Evolutionary conservation across 2,329 filamentous ascomycete genomes (phyloP).

Genomic region (Lasiodiplodia citricola): DNA sequence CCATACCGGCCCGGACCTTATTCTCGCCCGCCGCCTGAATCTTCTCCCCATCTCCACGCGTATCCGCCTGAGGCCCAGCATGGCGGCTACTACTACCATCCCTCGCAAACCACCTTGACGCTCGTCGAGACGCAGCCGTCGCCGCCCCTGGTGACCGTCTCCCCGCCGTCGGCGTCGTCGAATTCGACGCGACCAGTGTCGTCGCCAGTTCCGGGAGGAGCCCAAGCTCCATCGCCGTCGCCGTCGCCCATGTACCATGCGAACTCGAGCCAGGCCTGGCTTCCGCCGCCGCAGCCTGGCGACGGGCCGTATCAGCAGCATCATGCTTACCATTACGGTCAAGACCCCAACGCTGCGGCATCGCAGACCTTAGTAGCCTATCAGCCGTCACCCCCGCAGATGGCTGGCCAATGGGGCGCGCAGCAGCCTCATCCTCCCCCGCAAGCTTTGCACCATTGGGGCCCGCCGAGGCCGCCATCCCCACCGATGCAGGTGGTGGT

Average conservation of each 20-base stretch:
- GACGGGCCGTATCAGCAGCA: not conserved
- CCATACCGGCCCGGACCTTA: not conserved
- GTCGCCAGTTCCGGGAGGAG: not conserved
- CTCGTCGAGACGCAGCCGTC: not conserved
- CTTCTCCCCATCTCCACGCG: not conserved
- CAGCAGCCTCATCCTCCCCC: conserved; percentile 6
- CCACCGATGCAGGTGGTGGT: conserved; percentile 6
- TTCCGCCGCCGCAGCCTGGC: not conserved
- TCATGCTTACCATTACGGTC: not conserved
- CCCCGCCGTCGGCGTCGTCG: not conserved
- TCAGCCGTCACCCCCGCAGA: conserved; percentile 9
- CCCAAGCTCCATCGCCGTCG: not conserved
- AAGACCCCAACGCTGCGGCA: not conserved
- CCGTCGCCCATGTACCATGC: conserved; percentile 16
- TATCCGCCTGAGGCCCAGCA: not conserved
- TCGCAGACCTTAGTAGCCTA: conserved; percentile 3
- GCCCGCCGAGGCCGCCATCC: conserved; percentile 3
- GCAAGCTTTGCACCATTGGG: not conserved
- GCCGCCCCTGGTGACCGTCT: conserved; percentile 16
- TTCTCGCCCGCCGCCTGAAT: not conserved
- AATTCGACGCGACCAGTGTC: conserved; percentile 4
- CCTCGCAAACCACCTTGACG: conserved; percentile 3
- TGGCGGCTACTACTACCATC: conserved; percentile 1
- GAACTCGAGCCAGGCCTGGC: conserved; percentile 7
- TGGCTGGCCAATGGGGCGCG: not conserved